Evolutionary conservation across 495 filamentous ascomycete genomes (phyloP).

Genomic region (Pyrenula massariospora): DNA sequence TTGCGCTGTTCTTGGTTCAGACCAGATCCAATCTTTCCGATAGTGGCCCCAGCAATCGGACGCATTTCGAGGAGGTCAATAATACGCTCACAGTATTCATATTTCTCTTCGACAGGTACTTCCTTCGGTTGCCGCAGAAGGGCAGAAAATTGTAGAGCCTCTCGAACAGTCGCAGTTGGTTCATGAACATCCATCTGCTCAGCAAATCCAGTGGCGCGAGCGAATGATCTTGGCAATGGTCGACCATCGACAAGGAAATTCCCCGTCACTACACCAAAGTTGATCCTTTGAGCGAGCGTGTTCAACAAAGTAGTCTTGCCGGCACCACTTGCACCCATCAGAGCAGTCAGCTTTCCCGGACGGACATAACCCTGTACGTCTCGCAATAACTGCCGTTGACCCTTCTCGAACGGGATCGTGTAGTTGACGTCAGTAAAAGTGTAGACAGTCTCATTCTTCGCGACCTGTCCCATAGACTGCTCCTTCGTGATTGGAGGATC

Average conservation of each 20-base stretch:
- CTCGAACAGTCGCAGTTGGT: conserved; percentile 46
- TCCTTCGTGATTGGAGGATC: conserved; percentile 9
- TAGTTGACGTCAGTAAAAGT: conserved; percentile 76
- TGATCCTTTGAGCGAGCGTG: conserved; percentile 40
- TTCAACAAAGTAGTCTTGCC: conserved; percentile 51
- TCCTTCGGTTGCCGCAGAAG: conserved; percentile 41
- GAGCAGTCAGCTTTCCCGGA: conserved; percentile 59
- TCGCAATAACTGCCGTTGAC: conserved; percentile 44
- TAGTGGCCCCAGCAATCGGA: conserved; percentile 39
- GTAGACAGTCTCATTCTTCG: conserved; percentile 52
- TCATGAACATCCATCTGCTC: conserved; percentile 54
- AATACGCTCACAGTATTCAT: conserved; percentile 47
- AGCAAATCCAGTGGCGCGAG: conserved; percentile 38
- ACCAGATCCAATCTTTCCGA: conserved; percentile 40
- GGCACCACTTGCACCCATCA: conserved; percentile 57
- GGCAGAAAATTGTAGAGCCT: conserved; percentile 49
- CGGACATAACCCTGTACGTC: conserved; percentile 60
- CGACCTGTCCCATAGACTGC: conserved; percentile 28
- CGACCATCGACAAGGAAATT: conserved; percentile 42
- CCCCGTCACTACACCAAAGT: conserved; percentile 39
- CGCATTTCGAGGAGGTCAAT: conserved; percentile 47
- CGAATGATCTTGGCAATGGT: conserved; percentile 33
- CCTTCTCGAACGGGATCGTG: conserved; percentile 50
- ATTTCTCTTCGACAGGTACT: conserved; percentile 40
- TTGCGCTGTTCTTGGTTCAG: conserved; percentile 52